phyloP scores from a whole-genome alignment of 2,329 filamentous ascomycete genomes.

The Mollisia scopiformis region DNA sequence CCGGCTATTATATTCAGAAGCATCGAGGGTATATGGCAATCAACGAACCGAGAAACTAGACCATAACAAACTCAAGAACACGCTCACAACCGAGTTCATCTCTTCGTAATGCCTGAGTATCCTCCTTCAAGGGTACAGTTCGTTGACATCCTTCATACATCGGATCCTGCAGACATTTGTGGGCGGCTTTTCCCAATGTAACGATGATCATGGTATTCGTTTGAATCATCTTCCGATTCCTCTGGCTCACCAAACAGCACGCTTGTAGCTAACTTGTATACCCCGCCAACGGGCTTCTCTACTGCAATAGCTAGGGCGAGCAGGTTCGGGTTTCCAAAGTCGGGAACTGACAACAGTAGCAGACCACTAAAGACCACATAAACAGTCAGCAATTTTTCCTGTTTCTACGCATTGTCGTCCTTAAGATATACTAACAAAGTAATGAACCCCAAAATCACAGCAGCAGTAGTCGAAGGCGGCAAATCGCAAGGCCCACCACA shows the following conservation, averaged over 20 bases:
- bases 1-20: too few species aligned
- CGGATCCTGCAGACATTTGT: too few species aligned
- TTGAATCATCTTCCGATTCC: conserved; percentile 4
- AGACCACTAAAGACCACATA: conserved; percentile 17
- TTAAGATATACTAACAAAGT: conserved; percentile 19
- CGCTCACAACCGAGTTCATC: too few species aligned
- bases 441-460: conserved; percentile 22
- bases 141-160: too few species aligned
- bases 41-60: too few species aligned
- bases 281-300: conserved; percentile 15
- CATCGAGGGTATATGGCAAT: too few species aligned
- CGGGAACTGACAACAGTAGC: conserved; percentile 19
- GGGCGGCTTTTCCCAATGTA: too few species aligned
- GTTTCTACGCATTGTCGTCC: too few species aligned
- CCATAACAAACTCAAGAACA: too few species aligned
- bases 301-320: conserved; percentile 16
- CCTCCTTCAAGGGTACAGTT: too few species aligned
- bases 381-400: not conserved
- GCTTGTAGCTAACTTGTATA: conserved; percentile 21
- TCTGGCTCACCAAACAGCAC: conserved; percentile 19
- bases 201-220: not conserved
- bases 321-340: conserved; percentile 21
- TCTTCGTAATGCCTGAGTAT: too few species aligned
- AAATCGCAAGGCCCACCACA: not conserved
- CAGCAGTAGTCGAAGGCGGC: conserved; percentile 2